Evolutionary conservation across 2,329 filamentous ascomycete genomes (phyloP).

Genomic region (Fusarium guadeloupense): DNA sequence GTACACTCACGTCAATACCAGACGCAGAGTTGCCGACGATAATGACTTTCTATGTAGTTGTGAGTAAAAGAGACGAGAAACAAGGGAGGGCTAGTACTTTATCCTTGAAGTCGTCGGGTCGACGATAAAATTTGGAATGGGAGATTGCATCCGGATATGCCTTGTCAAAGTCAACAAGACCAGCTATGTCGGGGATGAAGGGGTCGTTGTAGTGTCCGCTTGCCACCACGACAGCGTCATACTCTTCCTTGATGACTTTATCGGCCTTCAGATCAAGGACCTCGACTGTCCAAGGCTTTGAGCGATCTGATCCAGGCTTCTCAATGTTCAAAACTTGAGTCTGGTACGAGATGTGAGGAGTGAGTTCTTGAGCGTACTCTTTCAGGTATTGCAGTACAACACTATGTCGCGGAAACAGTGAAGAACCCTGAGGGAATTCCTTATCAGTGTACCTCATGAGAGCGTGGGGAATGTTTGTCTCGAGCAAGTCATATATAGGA

Average conservation of each 20-base stretch:
- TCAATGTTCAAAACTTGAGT: constrained; percentile 66
- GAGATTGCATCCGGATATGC: constrained; percentile 60
- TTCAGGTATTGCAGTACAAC: constrained; percentile 73
- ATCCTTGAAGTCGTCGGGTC: constrained; percentile 45
- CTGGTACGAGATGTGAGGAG: constrained; percentile 65
- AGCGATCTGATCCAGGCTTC: constrained; percentile 23
- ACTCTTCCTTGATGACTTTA: constrained; percentile 47
- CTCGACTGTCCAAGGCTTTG: constrained; percentile 56
- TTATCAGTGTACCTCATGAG: constrained; percentile 76
- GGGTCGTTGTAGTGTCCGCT: constrained; percentile 71
- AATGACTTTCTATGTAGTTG: constrained; percentile 65
- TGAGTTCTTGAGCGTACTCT: constrained; percentile 68
- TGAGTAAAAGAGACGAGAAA: neutral
- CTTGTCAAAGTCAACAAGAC: constrained; percentile 62
- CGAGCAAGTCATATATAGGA: constrained; percentile 74
- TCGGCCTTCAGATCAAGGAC: constrained; percentile 44
- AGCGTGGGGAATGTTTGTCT: constrained; percentile 78
- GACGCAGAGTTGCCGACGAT: constrained; percentile 78
- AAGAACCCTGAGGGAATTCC: constrained; percentile 63
- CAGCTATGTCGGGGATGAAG: constrained; percentile 64
- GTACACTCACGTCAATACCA: constrained; percentile 73
- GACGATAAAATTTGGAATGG: constrained; percentile 76
- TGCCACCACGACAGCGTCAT: constrained; percentile 70
- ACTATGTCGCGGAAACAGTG: constrained; percentile 73
- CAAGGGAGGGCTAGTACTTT: constrained; percentile 37